phyloP scores from a whole-genome alignment of 305 asterid species.

The Fraxinus greggii region DNA sequence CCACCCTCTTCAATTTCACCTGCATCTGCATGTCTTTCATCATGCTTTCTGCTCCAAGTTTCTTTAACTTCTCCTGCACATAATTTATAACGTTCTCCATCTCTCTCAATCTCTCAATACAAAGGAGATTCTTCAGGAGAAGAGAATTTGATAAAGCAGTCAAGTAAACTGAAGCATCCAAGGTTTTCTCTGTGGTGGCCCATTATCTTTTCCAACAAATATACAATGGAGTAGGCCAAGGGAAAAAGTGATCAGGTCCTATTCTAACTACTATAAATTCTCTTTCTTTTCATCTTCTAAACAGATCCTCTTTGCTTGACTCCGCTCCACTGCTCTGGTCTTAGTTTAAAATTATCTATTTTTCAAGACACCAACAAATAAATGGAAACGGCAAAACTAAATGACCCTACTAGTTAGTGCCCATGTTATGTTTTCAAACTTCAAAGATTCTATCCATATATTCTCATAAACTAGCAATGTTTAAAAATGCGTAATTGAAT shows the following conservation, averaged over 20 bases:
- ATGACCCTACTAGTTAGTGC: not conserved
- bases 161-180: not conserved
- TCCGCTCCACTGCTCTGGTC: not conserved
- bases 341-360: not conserved
- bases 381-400: not conserved
- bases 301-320: not conserved
- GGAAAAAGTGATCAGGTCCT: not conserved
- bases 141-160: not conserved
- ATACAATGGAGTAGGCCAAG: not conserved
- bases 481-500: not conserved
- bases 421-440: not conserved
- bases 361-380: not conserved
- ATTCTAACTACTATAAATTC: not conserved
- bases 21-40: not conserved
- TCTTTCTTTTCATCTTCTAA: not conserved
- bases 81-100: slow-evolving; percentile 1
- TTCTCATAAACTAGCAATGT: not conserved
- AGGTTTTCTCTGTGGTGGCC: not conserved
- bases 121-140: not conserved
- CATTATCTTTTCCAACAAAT: not conserved
- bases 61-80: slow-evolving; percentile 18
- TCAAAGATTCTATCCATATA: not conserved
- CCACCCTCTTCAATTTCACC: not conserved
- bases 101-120: not conserved
- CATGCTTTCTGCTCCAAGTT: slow-evolving; percentile 1